Base-by-base conservation (phyloP, 2,329 filamentous ascomycete species). In the Ceratocystis cubensis region DNA sequence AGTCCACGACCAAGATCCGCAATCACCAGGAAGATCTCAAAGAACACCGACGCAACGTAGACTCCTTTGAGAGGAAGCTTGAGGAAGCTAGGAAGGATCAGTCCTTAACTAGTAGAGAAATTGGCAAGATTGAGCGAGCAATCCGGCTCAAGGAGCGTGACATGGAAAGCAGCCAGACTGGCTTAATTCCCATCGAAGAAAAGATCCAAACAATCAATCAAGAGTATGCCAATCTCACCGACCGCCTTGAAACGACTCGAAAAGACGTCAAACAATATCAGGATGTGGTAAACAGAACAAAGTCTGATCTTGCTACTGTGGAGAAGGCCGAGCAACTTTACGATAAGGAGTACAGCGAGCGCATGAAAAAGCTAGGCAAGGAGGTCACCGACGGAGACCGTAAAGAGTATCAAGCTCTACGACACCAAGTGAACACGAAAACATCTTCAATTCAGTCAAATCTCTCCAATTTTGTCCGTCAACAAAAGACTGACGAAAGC, bases 1-100 rank as follows among this genome's bases (percentile, higher is more conserved):
- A 93, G 71, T 96, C 94, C 28, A 92, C 88, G 71, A 86, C 85
- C 57, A 87, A 94, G 72, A 99, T 99, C 67, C 88, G 93, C 72
- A 91, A 89, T 71, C 91, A 96, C 72, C 92, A 97, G 72, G 91
- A 96, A 73, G 92, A 97, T 71, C 80, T 99, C 22, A 96, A 96
- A 74, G 93, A 97, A 75, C 89, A 91, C 73, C 87, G 89, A 64
- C 89, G 94, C 61, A 91, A 90, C 45, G 87, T 96, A 22, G 89
- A 95, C 72, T 86, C 89, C 66, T 96, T 89, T 71, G 88, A 96
- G 72, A 83, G 83, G 70, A 85, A 83, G 67, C 83, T 97, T 3
- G 90, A 96, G 65, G 83, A 86, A 33, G 91, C 93, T 17, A 88
- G 89, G 70, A 87, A 86, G 71, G 88, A 93, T n/a, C 91, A 97